Evolutionary conservation across 2,329 filamentous ascomycete species (phyloP).

Genomic region (Fusarium sp.): DNA sequence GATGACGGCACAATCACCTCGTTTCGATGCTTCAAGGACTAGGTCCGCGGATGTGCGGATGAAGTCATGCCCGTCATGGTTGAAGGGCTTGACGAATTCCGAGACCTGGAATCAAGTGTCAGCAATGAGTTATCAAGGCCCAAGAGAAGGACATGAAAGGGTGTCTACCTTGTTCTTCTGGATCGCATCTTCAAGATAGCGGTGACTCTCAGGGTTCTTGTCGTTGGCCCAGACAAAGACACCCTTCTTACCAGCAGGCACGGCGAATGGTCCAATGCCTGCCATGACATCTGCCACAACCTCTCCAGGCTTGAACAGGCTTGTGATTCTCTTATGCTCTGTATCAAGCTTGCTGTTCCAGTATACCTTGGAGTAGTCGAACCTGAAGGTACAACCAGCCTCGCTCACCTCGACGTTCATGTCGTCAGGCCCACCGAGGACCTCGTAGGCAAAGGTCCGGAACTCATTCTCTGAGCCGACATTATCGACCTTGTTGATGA

Average conservation of each 20-base stretch:
- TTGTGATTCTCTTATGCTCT: slow-evolving; percentile 83
- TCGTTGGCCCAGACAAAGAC: slow-evolving; percentile 98
- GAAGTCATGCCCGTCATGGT: slow-evolving; percentile 81
- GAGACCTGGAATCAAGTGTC: slow-evolving; percentile 55
- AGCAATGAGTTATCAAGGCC: slow-evolving; percentile 6
- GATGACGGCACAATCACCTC: slow-evolving; percentile 63
- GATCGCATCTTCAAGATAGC: slow-evolving; percentile 73
- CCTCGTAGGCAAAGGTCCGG: slow-evolving; percentile 91
- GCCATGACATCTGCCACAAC: slow-evolving; percentile 97
- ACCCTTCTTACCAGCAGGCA: slow-evolving; percentile 86
- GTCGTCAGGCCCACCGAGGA: slow-evolving; percentile 81
- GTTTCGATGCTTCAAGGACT: slow-evolving; percentile 60
- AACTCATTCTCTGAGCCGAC: slow-evolving; percentile 87
- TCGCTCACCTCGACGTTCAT: slow-evolving; percentile 84
- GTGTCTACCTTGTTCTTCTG: slow-evolving; percentile 76
- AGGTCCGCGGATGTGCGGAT: slow-evolving; percentile 73
- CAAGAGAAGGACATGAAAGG: background rate
- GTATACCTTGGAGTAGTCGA: slow-evolving; percentile 96
- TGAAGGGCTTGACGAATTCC: slow-evolving; percentile 78
- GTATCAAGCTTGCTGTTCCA: slow-evolving; percentile 94
- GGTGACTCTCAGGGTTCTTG: slow-evolving; percentile 88
- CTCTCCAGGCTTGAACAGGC: slow-evolving; percentile 80
- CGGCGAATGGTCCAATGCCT: slow-evolving; percentile 92
- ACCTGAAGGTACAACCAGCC: slow-evolving; percentile 83
- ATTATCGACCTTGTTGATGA: slow-evolving; percentile 94